These are phyloP conservation scores for Cladophialophora exuberans DNA, from an alignment of 2,329 filamentous ascomycete species.

Conservation along the genomic window DNA sequence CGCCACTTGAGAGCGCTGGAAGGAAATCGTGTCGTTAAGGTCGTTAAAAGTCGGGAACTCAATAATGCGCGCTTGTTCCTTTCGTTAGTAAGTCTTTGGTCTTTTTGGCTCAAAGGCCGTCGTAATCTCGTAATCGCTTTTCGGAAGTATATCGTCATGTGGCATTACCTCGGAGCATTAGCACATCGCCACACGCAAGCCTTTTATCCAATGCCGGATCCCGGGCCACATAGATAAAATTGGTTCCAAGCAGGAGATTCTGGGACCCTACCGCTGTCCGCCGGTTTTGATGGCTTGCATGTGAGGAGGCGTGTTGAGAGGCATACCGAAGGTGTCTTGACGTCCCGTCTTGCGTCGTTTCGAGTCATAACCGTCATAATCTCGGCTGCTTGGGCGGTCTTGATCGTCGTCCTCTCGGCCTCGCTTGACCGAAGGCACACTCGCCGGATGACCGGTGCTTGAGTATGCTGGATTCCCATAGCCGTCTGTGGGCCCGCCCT, in stretches of 20 bases:
- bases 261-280: constrained; percentile 31
- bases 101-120: constrained; percentile 30
- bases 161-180: constrained; percentile 20
- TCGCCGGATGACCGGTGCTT: constrained; percentile 69
- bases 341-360: constrained; percentile 78
- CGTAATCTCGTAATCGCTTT: constrained; percentile 34
- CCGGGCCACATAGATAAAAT: constrained; percentile 15
- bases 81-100: constrained; percentile 32
- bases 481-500: constrained; percentile 69
- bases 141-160: constrained; percentile 29
- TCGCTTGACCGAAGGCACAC: constrained; percentile 61
- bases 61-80: constrained; percentile 30
- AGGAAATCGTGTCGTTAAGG: constrained; percentile 34
- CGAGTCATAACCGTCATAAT: constrained; percentile 62
- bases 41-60: constrained; percentile 30
- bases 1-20: constrained; percentile 26
- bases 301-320: constrained; percentile 44
- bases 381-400: constrained; percentile 66
- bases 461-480: constrained; percentile 73
- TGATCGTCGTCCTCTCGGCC: constrained; percentile 66
- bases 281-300: constrained; percentile 51
- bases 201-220: constrained; percentile 20
- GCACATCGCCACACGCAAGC: constrained; percentile 18
- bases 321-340: constrained; percentile 57
- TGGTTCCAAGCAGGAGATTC: constrained; percentile 18